phyloP scores from a whole-genome alignment of 2,329 filamentous ascomycete genomes.

The Cercospora citrullina region DNA sequence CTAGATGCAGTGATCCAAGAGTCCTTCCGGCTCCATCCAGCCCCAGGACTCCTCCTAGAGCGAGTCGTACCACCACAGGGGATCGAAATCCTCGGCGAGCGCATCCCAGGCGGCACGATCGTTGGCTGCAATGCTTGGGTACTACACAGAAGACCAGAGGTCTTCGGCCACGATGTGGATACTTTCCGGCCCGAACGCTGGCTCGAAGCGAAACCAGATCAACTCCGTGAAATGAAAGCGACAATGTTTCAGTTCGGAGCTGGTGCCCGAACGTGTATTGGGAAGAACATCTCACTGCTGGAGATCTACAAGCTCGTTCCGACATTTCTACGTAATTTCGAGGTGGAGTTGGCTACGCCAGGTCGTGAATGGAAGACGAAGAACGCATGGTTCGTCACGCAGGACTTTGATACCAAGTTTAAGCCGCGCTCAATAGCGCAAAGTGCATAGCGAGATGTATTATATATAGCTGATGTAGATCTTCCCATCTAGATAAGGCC shows the following conservation, averaged over 20 bases:
- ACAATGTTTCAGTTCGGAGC: slow-evolving; percentile 74
- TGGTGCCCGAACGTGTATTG: slow-evolving; percentile 67
- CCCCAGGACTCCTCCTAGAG: slow-evolving; percentile 70
- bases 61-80: slow-evolving; percentile 68
- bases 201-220: slow-evolving; percentile 55
- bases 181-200: slow-evolving; percentile 69
- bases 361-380: slow-evolving; percentile 49
- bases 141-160: slow-evolving; percentile 64
- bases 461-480: slow-evolving; percentile 10
- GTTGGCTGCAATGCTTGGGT: slow-evolving; percentile 77
- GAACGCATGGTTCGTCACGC: slow-evolving; percentile 57
- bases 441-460: slow-evolving; percentile 1
- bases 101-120: slow-evolving; percentile 68
- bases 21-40: slow-evolving; percentile 73
- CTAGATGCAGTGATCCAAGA: slow-evolving; percentile 78
- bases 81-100: slow-evolving; percentile 61
- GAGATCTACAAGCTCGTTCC: slow-evolving; percentile 56
- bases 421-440: slow-evolving; percentile 33
- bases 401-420: slow-evolving; percentile 50
- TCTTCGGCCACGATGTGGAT: slow-evolving; percentile 69
- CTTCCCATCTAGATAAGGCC: background rate
- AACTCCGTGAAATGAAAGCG: slow-evolving; percentile 66
- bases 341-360: slow-evolving; percentile 51
- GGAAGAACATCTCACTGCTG: slow-evolving; percentile 53
- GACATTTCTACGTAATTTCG: slow-evolving; percentile 64